phyloP scores from a whole-genome alignment of 805 yeast genomes.

The Metschnikowia picachoensis region DNA sequence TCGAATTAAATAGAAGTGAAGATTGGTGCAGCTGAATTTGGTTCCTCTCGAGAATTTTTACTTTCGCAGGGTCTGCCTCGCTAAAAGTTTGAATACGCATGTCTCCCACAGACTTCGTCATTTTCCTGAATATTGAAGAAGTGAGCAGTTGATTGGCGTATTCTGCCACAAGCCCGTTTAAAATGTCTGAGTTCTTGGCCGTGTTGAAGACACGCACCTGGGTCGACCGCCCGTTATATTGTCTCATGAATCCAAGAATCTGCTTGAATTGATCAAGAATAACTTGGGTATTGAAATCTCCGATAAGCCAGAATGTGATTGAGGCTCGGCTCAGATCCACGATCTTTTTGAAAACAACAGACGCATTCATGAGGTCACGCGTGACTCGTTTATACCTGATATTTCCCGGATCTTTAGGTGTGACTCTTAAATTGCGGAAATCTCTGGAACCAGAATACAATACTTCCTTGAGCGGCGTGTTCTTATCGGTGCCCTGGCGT shows the following conservation, averaged over 20 bases:
- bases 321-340: slow-evolving; percentile 36
- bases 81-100: slow-evolving; percentile 8
- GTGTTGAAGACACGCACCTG: slow-evolving; percentile 37
- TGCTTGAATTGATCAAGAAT: slow-evolving; percentile 44
- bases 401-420: slow-evolving; percentile 32
- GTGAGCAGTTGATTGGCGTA: slow-evolving; percentile 20
- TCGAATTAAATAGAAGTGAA: slow-evolving; percentile 52
- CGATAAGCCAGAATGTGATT: slow-evolving; percentile 52
- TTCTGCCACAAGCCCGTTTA: slow-evolving; percentile 1
- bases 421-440: slow-evolving; percentile 42
- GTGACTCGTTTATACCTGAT: slow-evolving; percentile 31
- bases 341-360: slow-evolving; percentile 19
- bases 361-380: slow-evolving; percentile 22
- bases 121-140: slow-evolving; percentile 48
- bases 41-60: slow-evolving; percentile 25
- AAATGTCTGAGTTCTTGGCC: slow-evolving; percentile 3
- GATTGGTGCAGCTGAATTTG: slow-evolving; percentile 31
- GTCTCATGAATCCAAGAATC: slow-evolving; percentile 24
- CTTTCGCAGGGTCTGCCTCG: slow-evolving; percentile 1
- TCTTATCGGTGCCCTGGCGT: slow-evolving; percentile 21
- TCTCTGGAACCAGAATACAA: slow-evolving; percentile 41
- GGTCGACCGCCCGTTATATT: slow-evolving; percentile 24
- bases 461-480: slow-evolving; percentile 32
- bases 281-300: slow-evolving; percentile 43
- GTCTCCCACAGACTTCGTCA: slow-evolving; percentile 23